A percentile compares a stretch with the other conserved stretches of the same genome.
phyloP scores from a whole-genome alignment of 202 grass and related monocot species.

The Elaeis oleifera region DNA sequence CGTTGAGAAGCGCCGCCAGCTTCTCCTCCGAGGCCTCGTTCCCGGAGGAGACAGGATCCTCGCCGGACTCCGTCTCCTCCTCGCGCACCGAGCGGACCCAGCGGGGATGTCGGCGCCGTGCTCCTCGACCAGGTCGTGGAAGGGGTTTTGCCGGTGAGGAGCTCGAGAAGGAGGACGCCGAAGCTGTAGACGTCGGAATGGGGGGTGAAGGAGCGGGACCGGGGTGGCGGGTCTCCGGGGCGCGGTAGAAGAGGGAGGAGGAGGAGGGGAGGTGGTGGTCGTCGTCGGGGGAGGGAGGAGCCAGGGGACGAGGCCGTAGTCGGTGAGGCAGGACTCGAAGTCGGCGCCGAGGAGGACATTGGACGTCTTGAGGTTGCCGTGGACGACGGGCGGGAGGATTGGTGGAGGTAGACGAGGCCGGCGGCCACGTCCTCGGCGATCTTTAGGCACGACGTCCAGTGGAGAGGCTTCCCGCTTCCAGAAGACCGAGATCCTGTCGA shows the following conservation, averaged over 20 bases:
- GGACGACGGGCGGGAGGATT: slow-evolving; percentile 1
- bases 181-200: slow-evolving; percentile 64
- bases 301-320: slow-evolving; percentile 26
- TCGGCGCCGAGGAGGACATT: slow-evolving; percentile 8
- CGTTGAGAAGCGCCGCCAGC: slow-evolving; percentile 45
- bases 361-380: slow-evolving; percentile 6
- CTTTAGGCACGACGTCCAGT: slow-evolving; percentile 15
- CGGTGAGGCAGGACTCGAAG: slow-evolving; percentile 14
- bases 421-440: slow-evolving; percentile 9
- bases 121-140: slow-evolving; percentile 62
- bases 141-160: slow-evolving; percentile 65
- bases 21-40: slow-evolving; percentile 46
- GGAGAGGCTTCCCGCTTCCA: background rate
- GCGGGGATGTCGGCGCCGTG: slow-evolving; percentile 45
- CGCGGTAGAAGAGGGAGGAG: slow-evolving; percentile 47
- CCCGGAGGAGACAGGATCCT: slow-evolving; percentile 36
- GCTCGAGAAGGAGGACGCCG: slow-evolving; percentile 69
- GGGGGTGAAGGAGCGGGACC: slow-evolving; percentile 22
- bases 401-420: slow-evolving; percentile 13
- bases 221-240: slow-evolving; percentile 35
- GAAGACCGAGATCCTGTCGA: too few relatives aligned
- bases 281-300: slow-evolving; percentile 31
- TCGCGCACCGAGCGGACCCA: slow-evolving; percentile 70
- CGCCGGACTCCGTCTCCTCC: slow-evolving; percentile 60
- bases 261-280: background rate